Conservation (phyloP, 495 filamentous ascomycete genomes). For the Neurospora intermedia region DNA sequence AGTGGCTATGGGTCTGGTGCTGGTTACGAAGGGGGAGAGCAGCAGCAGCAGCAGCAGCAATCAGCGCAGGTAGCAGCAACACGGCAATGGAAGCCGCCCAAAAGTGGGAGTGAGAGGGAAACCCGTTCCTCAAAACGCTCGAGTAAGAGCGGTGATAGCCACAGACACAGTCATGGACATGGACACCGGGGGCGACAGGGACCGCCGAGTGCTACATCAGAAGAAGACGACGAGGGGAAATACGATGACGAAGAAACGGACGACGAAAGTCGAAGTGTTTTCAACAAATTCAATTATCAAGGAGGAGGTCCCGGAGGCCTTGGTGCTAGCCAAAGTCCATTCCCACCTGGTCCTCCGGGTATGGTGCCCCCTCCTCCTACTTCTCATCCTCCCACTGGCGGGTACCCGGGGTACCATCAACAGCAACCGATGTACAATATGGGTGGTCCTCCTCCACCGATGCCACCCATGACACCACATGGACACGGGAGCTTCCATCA, state of each 20-base stretch:
- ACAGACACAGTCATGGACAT: neutral
- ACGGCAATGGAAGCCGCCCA: neutral
- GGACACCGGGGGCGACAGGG: neutral
- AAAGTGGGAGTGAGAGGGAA: neutral
- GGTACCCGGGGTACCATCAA: neutral
- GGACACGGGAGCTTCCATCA: neutral
- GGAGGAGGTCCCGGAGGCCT: neutral
- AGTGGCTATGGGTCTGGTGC: conserved; percentile 1
- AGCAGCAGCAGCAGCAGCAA: neutral
- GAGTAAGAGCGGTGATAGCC: neutral
- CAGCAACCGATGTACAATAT: neutral
- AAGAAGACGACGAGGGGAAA: conserved; percentile 7
- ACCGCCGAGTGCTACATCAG: neutral
- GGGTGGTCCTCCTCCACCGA: neutral
- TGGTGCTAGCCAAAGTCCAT: neutral
- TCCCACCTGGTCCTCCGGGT: neutral
- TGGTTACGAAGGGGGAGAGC: conserved; percentile 1
- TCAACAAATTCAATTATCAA: neutral
- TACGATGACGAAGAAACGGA: conserved; percentile 6
- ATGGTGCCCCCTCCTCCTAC: neutral
- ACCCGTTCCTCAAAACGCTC: neutral
- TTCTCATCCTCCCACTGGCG: neutral
- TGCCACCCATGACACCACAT: neutral
- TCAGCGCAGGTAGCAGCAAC: neutral
- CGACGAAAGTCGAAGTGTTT: neutral